These are phyloP conservation scores for Quercus dentata DNA, from an alignment of 306 rosid species.

Conservation along the genomic window DNA sequence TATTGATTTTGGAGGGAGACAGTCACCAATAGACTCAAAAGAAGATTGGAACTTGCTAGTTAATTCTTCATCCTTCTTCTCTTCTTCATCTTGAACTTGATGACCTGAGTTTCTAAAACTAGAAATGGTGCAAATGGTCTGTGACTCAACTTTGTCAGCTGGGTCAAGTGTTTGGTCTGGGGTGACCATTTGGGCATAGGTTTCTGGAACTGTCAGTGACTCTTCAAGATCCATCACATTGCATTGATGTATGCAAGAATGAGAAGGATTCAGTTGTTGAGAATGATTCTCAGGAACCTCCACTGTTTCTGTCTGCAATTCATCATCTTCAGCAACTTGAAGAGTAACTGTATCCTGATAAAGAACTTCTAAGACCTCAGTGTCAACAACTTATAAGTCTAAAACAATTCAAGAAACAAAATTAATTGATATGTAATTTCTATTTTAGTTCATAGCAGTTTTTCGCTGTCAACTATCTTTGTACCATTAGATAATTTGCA, in stretches of 20 bases:
- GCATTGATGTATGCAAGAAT: slow-evolving; percentile 24
- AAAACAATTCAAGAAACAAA: background rate
- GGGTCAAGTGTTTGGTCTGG: slow-evolving; percentile 33
- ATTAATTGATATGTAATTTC: background rate
- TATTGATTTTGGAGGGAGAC: slow-evolving; percentile 26
- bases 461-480: background rate
- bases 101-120: slow-evolving; percentile 25
- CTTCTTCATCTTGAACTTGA: slow-evolving; percentile 32
- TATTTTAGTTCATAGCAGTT: background rate
- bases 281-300: slow-evolving; percentile 35
- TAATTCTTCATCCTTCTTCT: slow-evolving; percentile 24
- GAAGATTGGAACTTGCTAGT: slow-evolving; percentile 35
- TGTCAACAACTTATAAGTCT: background rate
- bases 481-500: background rate
- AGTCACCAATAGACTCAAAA: slow-evolving; percentile 24
- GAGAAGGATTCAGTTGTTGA: slow-evolving; percentile 19
- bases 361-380: slow-evolving; percentile 15
- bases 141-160: slow-evolving; percentile 33
- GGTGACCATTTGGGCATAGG: slow-evolving; percentile 24
- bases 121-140: slow-evolving; percentile 24
- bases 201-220: slow-evolving; percentile 23
- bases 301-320: slow-evolving; percentile 24
- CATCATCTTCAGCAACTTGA: slow-evolving; percentile 27
- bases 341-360: slow-evolving; percentile 30
- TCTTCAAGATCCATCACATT: slow-evolving; percentile 33